These are phyloP conservation scores for Gymnopilus dilepis DNA, from an alignment of 768 basidiomycete genomes.

Conservation along the genomic window DNA sequence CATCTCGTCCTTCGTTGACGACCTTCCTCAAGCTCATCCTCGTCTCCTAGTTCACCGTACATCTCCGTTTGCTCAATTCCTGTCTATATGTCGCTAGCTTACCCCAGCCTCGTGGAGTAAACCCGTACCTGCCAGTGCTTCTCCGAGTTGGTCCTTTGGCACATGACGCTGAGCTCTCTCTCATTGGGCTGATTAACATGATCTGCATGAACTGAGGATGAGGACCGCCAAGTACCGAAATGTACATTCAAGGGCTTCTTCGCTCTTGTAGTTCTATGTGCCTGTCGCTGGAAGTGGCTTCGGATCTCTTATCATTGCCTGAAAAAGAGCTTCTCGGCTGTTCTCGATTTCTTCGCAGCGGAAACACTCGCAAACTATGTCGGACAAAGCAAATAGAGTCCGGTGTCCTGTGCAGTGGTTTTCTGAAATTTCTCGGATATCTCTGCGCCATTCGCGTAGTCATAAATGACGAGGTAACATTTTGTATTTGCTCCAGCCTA, in stretches of 20 bases:
- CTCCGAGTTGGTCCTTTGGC: not conserved
- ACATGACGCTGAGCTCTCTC: not conserved
- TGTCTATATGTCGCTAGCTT: not conserved
- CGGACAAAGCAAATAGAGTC: not conserved
- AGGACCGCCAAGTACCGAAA: not conserved
- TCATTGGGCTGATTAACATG: not conserved
- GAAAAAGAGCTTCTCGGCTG: not conserved
- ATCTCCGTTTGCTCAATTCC: not conserved
- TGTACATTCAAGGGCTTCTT: not conserved
- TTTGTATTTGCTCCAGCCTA: not conserved
- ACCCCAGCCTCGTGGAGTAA: conserved; percentile 1
- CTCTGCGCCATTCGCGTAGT: not conserved
- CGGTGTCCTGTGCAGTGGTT: too few species aligned
- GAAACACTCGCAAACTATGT: not conserved
- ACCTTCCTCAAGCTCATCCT: not conserved
- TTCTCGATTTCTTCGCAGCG: not conserved
- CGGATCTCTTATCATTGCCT: conserved; percentile 1
- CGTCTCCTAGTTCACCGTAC: not conserved
- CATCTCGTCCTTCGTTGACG: not conserved
- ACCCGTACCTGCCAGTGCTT: conserved; percentile 1
- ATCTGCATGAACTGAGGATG: not conserved
- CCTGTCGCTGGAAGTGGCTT: not conserved
- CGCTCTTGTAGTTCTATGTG: not conserved
- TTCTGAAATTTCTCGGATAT: too few species aligned
- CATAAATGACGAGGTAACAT: not conserved